Evolutionary conservation across 495 filamentous ascomycete species (phyloP).

Genomic region (Podospora anserina): DNA sequence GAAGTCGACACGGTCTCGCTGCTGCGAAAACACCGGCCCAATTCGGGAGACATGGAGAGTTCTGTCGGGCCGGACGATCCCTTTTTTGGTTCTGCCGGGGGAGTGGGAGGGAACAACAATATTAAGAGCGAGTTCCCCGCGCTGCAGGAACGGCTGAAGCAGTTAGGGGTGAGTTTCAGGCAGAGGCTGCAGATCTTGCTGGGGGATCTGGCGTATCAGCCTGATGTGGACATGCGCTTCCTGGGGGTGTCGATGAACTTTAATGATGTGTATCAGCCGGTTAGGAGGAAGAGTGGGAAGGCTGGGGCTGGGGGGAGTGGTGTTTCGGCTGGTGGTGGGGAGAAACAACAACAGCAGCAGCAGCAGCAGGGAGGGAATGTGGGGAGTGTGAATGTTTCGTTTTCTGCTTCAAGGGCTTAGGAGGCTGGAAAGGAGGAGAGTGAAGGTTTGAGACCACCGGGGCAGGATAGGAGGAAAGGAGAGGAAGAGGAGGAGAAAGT

Average conservation of each 20-base stretch:
- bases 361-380: not conserved
- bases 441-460: not conserved
- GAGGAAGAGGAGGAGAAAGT: not conserved
- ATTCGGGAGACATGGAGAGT: slow-evolving; percentile 30
- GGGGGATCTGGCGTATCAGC: slow-evolving; percentile 87
- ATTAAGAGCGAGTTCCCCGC: slow-evolving; percentile 63
- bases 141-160: slow-evolving; percentile 64
- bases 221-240: slow-evolving; percentile 93
- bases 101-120: slow-evolving; percentile 18
- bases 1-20: slow-evolving; percentile 60
- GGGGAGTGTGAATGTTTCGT: not conserved
- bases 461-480: not conserved
- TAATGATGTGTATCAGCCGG: slow-evolving; percentile 88
- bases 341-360: not conserved
- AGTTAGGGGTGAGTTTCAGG: slow-evolving; percentile 71
- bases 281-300: slow-evolving; percentile 53
- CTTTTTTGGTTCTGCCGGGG: slow-evolving; percentile 19
- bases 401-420: slow-evolving; percentile 20
- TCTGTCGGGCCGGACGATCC: slow-evolving; percentile 17
- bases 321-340: not conserved
- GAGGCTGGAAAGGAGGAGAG: not conserved
- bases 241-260: slow-evolving; percentile 98
- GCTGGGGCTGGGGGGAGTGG: slow-evolving; percentile 14
- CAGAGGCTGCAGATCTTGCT: slow-evolving; percentile 73
- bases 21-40: slow-evolving; percentile 10